Evolutionary conservation across 2,329 filamentous ascomycete genomes (phyloP).

Genomic region (Aspergillus amoenus): DNA sequence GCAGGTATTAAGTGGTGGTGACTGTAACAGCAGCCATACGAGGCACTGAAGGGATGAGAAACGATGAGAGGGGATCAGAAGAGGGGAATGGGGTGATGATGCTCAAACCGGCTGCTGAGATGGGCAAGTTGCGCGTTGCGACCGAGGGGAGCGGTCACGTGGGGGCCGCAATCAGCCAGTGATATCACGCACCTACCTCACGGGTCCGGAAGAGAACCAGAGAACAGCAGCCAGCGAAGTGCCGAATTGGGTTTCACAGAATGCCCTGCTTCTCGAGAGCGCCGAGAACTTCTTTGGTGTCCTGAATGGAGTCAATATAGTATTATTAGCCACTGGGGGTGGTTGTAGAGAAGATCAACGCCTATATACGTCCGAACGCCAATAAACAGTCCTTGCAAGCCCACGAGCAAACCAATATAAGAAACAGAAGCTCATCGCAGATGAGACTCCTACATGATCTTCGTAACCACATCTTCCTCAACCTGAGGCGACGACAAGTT

Average conservation of each 20-base stretch:
- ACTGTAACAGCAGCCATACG: constrained; percentile 19
- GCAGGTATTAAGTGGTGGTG: constrained; percentile 10
- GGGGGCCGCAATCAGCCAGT: constrained; percentile 36
- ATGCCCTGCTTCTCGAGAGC: constrained; percentile 29
- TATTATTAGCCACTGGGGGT: constrained; percentile 33
- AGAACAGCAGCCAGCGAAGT: constrained; percentile 6
- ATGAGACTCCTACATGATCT: constrained; percentile 68
- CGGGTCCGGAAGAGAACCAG: constrained; percentile 25
- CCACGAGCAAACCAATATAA: constrained; percentile 17
- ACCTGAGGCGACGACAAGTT: constrained; percentile 60
- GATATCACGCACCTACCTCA: constrained; percentile 41
- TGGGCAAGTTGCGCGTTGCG: constrained; percentile 27
- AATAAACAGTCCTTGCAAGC: constrained; percentile 19
- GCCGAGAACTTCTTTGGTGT: constrained; percentile 28
- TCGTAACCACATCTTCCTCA: constrained; percentile 80
- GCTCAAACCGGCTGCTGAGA: constrained; percentile 11
- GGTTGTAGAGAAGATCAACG: constrained; percentile 23
- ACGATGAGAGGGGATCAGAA: constrained; percentile 14
- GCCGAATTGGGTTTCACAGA: constrained; percentile 12
- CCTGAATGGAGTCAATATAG: constrained; percentile 29
- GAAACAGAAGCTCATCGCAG: constrained; percentile 22
- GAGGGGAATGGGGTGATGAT: constrained; percentile 14
- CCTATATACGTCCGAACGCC: constrained; percentile 32
- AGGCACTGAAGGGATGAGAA: constrained; percentile 12
- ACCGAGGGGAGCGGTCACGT: constrained; percentile 37